Evolutionary conservation across 306 rosid genomes (phyloP).

Genomic region (Cicer yamashitae): DNA sequence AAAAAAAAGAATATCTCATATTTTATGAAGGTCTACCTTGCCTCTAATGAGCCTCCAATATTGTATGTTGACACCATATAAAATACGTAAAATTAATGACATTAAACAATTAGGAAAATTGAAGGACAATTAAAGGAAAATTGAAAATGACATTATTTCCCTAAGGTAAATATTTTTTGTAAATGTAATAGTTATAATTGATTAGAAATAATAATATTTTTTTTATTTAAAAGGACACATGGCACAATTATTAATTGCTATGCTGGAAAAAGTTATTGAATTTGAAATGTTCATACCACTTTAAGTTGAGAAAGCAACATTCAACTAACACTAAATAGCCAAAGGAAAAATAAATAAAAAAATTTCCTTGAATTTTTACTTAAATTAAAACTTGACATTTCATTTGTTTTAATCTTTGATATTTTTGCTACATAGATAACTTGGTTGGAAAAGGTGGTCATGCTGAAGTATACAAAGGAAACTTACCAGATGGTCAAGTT

Average conservation of each 20-base stretch:
- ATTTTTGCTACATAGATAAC: slow-evolving; percentile 58
- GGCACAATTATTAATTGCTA: slow-evolving; percentile 9
- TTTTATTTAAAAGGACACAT: too few species aligned
- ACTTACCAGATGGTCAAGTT: slow-evolving; percentile 64
- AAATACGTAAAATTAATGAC: too few species aligned
- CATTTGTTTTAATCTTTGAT: slow-evolving; percentile 1
- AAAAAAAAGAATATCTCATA: too few species aligned
- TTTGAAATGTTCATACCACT: slow-evolving; percentile 18
- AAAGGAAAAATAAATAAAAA: not conserved
- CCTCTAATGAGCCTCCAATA: too few species aligned
- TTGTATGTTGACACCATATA: too few species aligned
- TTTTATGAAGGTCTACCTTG: too few species aligned
- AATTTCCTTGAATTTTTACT: not conserved
- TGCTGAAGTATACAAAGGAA: slow-evolving; percentile 90
- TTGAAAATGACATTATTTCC: too few species aligned
- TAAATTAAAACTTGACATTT: slow-evolving; percentile 7
- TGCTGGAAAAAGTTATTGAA: not conserved
- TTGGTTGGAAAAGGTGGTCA: slow-evolving; percentile 94
- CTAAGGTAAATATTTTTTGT: too few species aligned
- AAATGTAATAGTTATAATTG: too few species aligned
- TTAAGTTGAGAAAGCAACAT: slow-evolving; percentile 7
- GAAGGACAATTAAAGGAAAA: too few species aligned
- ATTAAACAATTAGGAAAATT: too few species aligned
- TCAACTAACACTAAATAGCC: not conserved
- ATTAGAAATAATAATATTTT: too few species aligned